Evolutionary conservation across 345 rosid genomes (phyloP).

Genomic region (Citrus cavaleriei): DNA sequence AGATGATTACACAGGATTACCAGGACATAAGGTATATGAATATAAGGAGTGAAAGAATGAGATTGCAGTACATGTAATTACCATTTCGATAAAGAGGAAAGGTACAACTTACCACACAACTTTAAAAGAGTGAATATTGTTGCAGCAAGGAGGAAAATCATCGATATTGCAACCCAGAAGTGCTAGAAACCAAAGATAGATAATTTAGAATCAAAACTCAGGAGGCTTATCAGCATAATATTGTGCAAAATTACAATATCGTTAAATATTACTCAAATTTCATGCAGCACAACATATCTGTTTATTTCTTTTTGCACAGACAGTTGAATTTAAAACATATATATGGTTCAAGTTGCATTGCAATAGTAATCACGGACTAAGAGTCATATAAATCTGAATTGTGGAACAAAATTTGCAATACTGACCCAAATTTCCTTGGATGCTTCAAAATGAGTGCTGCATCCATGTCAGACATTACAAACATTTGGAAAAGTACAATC

Average conservation of each 20-base stretch:
- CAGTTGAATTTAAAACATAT: neutral
- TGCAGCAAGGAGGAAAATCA: slow-evolving; percentile 91
- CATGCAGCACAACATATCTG: neutral
- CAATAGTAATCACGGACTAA: neutral
- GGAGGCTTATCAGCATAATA: neutral
- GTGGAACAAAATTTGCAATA: neutral
- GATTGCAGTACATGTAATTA: neutral
- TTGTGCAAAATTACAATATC: neutral
- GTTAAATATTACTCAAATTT: neutral
- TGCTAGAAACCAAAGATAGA: slow-evolving; percentile 53
- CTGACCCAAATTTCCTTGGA: neutral
- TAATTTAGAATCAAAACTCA: slow-evolving; percentile 21
- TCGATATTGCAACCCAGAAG: slow-evolving; percentile 90
- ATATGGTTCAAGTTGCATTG: neutral
- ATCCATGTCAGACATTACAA: neutral
- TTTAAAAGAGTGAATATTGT: slow-evolving; percentile 84
- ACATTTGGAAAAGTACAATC: neutral
- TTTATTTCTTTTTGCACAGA: neutral
- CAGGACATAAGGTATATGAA: neutral
- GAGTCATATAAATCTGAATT: neutral
- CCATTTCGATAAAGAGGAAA: neutral
- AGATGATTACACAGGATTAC: neutral
- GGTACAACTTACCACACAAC: slow-evolving; percentile 62
- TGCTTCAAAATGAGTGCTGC: neutral
- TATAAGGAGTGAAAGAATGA: neutral